A percentile compares a stretch with the other conserved stretches of the same genome.
These are phyloP conservation scores for Ceratobasidium theobromae DNA, from an alignment of 1,284 basidiomycete genomes.

Conservation along the genomic window DNA sequence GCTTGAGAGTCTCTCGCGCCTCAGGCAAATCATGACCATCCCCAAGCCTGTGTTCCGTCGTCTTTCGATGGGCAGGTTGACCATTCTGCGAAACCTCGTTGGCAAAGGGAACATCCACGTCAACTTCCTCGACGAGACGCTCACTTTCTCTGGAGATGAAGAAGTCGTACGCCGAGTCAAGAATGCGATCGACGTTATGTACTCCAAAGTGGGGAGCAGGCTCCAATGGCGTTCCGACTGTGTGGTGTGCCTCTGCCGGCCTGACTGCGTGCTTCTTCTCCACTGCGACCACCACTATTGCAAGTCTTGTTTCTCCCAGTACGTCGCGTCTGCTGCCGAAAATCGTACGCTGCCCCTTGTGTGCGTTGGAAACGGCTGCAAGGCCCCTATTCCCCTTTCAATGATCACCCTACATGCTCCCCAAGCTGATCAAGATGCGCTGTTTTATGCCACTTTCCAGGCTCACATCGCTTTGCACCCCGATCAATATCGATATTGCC, in stretches of 20 bases:
- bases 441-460: constrained; percentile 48
- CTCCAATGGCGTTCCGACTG: constrained; percentile 23
- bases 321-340: constrained; percentile 44
- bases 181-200: constrained; percentile 13
- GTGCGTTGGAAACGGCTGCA: constrained; percentile 47
- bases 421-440: constrained; percentile 44
- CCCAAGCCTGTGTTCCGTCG: constrained; percentile 8
- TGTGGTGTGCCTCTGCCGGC: constrained; percentile 31
- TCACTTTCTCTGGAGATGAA: constrained; percentile 26
- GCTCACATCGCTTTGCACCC: constrained; percentile 47
- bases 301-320: constrained; percentile 50
- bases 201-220: neutral
- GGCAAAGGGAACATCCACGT: constrained; percentile 26
- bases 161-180: constrained; percentile 9
- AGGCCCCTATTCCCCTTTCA: constrained; percentile 45
- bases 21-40: neutral
- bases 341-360: constrained; percentile 39
- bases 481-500: constrained; percentile 53
- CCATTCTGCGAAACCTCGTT: constrained; percentile 7
- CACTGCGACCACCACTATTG: constrained; percentile 55
- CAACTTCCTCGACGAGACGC: constrained; percentile 3
- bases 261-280: neutral
- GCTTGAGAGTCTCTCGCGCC: neutral
- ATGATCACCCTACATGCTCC: constrained; percentile 48
- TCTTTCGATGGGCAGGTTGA: constrained; percentile 5